These are phyloP conservation scores for Gossypium trilobum DNA, from an alignment of 441 rosid species.

Conservation along the genomic window DNA sequence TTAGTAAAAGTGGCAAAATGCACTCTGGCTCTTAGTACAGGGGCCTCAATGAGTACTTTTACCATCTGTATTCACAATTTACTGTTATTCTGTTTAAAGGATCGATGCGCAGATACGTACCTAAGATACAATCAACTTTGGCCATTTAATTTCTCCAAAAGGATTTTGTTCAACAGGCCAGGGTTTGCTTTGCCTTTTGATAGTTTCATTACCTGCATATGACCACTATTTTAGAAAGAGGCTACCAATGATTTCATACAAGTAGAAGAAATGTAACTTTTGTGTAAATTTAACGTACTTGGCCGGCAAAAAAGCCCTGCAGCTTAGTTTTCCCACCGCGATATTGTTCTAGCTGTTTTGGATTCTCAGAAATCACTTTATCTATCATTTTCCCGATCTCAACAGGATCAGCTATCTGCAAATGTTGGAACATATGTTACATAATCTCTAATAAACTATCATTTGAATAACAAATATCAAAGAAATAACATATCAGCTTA, in stretches of 20 bases:
- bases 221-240: constrained; percentile 1
- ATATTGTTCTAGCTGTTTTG: constrained; percentile 78
- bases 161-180: constrained; percentile 70
- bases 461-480: neutral
- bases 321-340: constrained; percentile 78
- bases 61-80: neutral
- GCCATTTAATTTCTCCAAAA: constrained; percentile 57
- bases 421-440: constrained; percentile 17
- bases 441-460: neutral
- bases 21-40: no score
- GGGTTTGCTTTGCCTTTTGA: constrained; percentile 90
- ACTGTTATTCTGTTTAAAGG: neutral
- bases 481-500: neutral
- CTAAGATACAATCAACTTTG: constrained; percentile 27
- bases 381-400: constrained; percentile 78
- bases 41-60: no score
- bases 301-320: constrained; percentile 79
- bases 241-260: neutral
- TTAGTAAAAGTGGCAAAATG: no score
- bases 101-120: neutral
- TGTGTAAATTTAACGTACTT: constrained; percentile 36
- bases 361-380: constrained; percentile 58
- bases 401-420: constrained; percentile 63
- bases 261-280: neutral
- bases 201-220: constrained; percentile 71